Evolutionary conservation across 1,284 basidiomycete species (phyloP).

Genomic region (Inonotus obliquus): DNA sequence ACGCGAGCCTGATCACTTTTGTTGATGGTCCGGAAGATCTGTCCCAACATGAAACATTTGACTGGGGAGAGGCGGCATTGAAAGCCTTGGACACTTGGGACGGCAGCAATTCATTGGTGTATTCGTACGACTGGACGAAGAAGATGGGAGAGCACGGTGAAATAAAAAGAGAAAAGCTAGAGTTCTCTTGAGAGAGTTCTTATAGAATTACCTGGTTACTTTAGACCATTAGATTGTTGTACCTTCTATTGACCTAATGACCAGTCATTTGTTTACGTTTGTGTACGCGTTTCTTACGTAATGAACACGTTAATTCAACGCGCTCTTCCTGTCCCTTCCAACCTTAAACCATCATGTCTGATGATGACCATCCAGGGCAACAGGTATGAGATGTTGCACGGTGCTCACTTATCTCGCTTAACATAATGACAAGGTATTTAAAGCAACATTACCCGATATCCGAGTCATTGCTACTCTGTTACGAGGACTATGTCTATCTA

Average conservation of each 20-base stretch:
- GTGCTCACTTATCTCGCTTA: not conserved
- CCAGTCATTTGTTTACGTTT: not conserved
- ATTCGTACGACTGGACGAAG: slow-evolving; percentile 17
- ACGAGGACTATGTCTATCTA: slow-evolving; percentile 15
- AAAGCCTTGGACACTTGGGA: slow-evolving; percentile 65
- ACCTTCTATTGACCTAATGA: no score
- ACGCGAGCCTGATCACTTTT: slow-evolving; percentile 59
- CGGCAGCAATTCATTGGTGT: slow-evolving; percentile 23
- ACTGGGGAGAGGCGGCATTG: slow-evolving; percentile 76
- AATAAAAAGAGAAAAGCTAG: not conserved
- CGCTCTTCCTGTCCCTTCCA: not conserved
- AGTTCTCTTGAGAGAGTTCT: not conserved
- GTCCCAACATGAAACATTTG: slow-evolving; percentile 52
- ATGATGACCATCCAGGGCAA: not conserved
- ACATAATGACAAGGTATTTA: slow-evolving; percentile 8
- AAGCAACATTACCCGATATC: slow-evolving; percentile 17
- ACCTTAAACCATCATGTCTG: slow-evolving; percentile 7
- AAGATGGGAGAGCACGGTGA: not conserved
- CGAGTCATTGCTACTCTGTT: slow-evolving; percentile 14
- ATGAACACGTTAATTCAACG: not conserved
- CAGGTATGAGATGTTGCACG: not conserved
- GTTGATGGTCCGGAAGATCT: slow-evolving; percentile 64
- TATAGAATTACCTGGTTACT: no score
- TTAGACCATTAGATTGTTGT: no score
- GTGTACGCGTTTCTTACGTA: slow-evolving; percentile 6